Conservation (phyloP, 2,329 filamentous ascomycete species). For the Akanthomyces uredinophilus region DNA sequence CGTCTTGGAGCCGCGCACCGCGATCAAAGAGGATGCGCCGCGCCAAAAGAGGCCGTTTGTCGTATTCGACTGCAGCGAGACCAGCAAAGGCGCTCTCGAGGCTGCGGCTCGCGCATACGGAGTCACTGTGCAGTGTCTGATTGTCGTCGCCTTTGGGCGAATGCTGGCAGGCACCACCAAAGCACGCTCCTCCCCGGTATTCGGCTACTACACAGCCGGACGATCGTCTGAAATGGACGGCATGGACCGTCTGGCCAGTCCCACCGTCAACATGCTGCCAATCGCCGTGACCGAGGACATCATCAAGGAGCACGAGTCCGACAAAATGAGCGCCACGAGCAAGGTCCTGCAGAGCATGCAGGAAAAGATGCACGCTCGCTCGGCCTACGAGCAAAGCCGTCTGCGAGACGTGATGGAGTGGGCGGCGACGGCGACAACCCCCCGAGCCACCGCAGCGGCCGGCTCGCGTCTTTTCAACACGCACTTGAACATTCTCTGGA, state of each 20-base stretch:
- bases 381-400: constrained; percentile 13
- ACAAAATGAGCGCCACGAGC: neutral
- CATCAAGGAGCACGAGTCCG: neutral
- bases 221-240: neutral
- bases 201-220: constrained; percentile 1
- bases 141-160: constrained; percentile 13
- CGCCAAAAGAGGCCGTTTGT: neutral
- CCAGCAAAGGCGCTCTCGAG: constrained; percentile 8
- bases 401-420: constrained; percentile 1
- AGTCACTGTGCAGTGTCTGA: constrained; percentile 8
- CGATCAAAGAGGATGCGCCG: neutral
- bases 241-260: neutral
- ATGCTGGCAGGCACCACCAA: constrained; percentile 1
- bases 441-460: neutral
- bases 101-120: constrained; percentile 5
- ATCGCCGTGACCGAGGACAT: neutral
- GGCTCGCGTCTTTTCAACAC: neutral
- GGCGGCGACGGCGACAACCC: neutral
- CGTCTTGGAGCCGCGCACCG: neutral
- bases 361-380: neutral
- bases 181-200: neutral
- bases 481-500: neutral
- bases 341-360: constrained; percentile 5
- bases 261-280: neutral
- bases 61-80: constrained; percentile 8